A percentile compares a stretch with the other conserved stretches of the same genome.
Conservation (phyloP, 768 basidiomycete species). For the Asterophora lycoperdoides region DNA sequence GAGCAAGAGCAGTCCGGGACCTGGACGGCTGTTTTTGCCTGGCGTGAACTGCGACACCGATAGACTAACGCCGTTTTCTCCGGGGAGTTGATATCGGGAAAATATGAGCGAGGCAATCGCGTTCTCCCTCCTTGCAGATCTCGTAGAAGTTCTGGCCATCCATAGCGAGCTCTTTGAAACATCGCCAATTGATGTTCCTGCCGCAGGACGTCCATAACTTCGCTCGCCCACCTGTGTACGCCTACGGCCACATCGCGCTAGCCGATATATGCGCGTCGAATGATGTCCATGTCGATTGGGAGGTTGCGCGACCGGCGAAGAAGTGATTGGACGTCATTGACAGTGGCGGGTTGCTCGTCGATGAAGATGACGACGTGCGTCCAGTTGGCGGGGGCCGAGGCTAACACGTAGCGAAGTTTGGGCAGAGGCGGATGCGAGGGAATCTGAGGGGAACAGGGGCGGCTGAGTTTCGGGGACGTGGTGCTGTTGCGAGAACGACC, state of each 20-base stretch:
- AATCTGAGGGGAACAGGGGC: neutral
- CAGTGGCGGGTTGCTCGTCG: neutral
- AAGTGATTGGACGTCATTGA: neutral
- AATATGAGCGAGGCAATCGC: neutral
- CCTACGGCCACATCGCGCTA: neutral
- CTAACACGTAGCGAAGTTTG: neutral
- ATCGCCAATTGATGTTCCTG: neutral
- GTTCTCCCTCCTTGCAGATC: neutral
- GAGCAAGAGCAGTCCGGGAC: neutral
- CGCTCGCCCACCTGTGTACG: too few relatives aligned
- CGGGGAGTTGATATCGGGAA: neutral
- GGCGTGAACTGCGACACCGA: neutral
- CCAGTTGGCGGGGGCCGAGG: neutral
- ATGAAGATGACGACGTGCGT: neutral
- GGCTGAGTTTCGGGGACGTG: neutral
- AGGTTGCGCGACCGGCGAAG: neutral
- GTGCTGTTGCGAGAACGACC: too few relatives aligned
- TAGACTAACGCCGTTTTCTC: neutral
- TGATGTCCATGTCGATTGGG: neutral
- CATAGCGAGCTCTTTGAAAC: neutral
- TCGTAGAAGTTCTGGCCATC: constrained; percentile 1
- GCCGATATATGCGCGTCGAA: neutral
- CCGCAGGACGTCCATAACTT: neutral
- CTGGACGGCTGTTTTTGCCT: neutral
- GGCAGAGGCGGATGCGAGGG: neutral